These are phyloP conservation scores for Diutina sp. DNA, from an alignment of 1,139 yeast genomes.

Conservation along the genomic window DNA sequence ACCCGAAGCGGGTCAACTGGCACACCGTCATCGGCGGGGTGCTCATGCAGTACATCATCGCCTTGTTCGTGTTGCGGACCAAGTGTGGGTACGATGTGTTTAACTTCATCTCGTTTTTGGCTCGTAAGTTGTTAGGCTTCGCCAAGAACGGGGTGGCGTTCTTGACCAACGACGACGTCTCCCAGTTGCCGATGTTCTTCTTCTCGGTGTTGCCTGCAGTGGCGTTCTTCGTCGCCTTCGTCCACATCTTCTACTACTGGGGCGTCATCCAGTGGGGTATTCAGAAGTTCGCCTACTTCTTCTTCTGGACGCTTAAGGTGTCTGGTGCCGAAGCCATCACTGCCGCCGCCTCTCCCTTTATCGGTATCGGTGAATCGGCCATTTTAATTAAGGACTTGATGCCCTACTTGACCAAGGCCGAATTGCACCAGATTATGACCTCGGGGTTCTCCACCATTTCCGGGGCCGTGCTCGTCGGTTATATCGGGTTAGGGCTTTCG, in stretches of 20 bases:
- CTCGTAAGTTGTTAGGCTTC: conserved; percentile 47
- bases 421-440: conserved; percentile 52
- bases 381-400: conserved; percentile 49
- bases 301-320: conserved; percentile 49
- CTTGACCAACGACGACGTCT: conserved; percentile 29
- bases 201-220: conserved; percentile 52
- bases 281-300: conserved; percentile 44
- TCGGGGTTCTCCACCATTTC: conserved; percentile 60
- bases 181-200: conserved; percentile 36
- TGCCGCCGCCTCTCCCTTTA: conserved; percentile 59
- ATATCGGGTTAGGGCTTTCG: conserved; percentile 51
- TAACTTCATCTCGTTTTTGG: conserved; percentile 48
- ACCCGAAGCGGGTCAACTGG: conserved; percentile 40
- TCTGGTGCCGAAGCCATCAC: conserved; percentile 61
- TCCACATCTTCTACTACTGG: conserved; percentile 49
- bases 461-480: conserved; percentile 54
- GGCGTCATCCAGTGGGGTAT: conserved; percentile 54
- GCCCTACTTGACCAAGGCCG: conserved; percentile 50
- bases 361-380: conserved; percentile 61
- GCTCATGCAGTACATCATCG: conserved; percentile 87
- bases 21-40: conserved; percentile 49
- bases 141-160: conserved; percentile 55
- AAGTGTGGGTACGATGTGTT: conserved; percentile 50
- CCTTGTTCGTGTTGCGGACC: conserved; percentile 86
- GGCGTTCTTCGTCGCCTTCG: conserved; percentile 51